Evolutionary conservation across 2,329 filamentous ascomycete genomes (phyloP).

Genomic region (Calonectria naviculata): DNA sequence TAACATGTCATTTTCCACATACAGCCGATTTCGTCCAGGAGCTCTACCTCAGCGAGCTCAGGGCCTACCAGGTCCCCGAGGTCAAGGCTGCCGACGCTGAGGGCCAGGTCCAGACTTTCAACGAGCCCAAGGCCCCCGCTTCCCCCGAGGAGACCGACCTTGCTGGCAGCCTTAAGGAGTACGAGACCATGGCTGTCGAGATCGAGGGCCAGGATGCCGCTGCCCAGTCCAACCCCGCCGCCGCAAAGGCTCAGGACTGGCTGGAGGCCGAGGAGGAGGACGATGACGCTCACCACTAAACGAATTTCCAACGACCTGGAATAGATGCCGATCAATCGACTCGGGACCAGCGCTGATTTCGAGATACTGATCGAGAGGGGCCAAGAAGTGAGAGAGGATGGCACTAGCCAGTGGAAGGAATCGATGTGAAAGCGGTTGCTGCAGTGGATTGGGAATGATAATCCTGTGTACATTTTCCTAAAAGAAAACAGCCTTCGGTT

Average conservation of each 20-base stretch:
- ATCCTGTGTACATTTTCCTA: conserved; percentile 53
- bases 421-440: conserved; percentile 25
- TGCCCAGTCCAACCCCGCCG: conserved; percentile 67
- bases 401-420: conserved; percentile 21
- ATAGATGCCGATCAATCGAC: conserved; percentile 19
- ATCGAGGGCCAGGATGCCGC: conserved; percentile 85
- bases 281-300: conserved; percentile 64
- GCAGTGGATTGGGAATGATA: conserved; percentile 39
- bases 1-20: conserved; percentile 36
- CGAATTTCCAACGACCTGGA: conserved; percentile 13
- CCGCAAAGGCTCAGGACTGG: conserved; percentile 75
- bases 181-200: conserved; percentile 94
- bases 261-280: conserved; percentile 82
- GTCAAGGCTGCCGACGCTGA: conserved; percentile 89
- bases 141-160: conserved; percentile 96
- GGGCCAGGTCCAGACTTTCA: conserved; percentile 91
- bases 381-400: conserved; percentile 32
- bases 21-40: conserved; percentile 97
- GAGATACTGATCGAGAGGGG: conserved; percentile 21
- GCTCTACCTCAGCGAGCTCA: conserved; percentile 95
- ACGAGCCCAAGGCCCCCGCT: conserved; percentile 80
- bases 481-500: conserved; percentile 45
- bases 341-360: conserved; percentile 20
- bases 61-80: conserved; percentile 88
- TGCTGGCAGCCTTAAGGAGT: conserved; percentile 89